phyloP scores from a whole-genome alignment of 129 eudicot genomes.

The Lactuca sativa region DNA sequence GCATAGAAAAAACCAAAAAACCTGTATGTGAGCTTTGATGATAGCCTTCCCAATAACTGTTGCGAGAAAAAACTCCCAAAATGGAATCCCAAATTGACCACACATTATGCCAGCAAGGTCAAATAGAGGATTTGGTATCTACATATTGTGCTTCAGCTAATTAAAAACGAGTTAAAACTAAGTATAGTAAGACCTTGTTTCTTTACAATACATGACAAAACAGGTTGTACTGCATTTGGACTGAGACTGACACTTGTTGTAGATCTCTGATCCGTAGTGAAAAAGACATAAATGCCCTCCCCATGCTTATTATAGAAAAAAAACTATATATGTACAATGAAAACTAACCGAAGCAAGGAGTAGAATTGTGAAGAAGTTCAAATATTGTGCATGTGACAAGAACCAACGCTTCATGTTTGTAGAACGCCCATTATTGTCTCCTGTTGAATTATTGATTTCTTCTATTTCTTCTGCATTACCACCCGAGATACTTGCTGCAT shows the following conservation, averaged over 20 bases:
- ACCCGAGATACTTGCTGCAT: slow-evolving; percentile 70
- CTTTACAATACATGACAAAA: too few relatives aligned
- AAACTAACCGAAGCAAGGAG: slow-evolving; percentile 76
- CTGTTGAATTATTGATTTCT: slow-evolving; percentile 46
- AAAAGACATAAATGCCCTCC: neutral
- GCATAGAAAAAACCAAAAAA: slow-evolving; percentile 24
- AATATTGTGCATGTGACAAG: slow-evolving; percentile 62
- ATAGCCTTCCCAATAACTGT: slow-evolving; percentile 85
- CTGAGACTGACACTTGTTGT: too few relatives aligned
- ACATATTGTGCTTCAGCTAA: slow-evolving; percentile 18
- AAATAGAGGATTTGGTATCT: slow-evolving; percentile 92
- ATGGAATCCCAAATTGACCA: slow-evolving; percentile 91
- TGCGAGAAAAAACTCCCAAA: slow-evolving; percentile 84
- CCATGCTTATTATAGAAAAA: neutral
- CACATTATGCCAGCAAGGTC: slow-evolving; percentile 98
- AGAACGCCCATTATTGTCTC: slow-evolving; percentile 43
- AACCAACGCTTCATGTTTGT: slow-evolving; percentile 63
- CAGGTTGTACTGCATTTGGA: too few relatives aligned
- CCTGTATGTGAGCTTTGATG: slow-evolving; percentile 88
- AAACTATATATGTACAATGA: neutral
- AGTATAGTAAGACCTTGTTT: neutral
- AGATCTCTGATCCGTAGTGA: too few relatives aligned
- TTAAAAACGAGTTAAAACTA: slow-evolving; percentile 7
- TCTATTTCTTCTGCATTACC: slow-evolving; percentile 52
- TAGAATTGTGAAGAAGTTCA: slow-evolving; percentile 66